Conservation (phyloP, 331 rosid genomes). For the Malus hybrid region DNA sequence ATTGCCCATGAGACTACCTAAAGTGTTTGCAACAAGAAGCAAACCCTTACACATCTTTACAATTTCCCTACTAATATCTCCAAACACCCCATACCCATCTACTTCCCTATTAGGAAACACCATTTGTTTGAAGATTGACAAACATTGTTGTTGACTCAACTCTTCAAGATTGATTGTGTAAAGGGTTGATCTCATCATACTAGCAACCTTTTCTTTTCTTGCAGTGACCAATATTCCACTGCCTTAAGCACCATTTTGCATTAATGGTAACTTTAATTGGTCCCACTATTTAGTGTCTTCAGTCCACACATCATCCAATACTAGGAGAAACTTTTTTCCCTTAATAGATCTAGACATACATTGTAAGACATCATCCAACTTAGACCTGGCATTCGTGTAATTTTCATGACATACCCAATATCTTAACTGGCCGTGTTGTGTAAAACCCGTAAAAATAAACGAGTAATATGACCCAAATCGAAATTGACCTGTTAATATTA, state of each 20-base stretch:
- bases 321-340: not conserved
- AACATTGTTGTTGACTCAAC: not conserved
- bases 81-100: not conserved
- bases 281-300: not conserved
- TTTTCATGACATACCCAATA: too few relatives aligned
- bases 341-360: not conserved
- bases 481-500: too few relatives aligned
- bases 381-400: too few relatives aligned
- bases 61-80: not conserved
- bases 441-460: too few relatives aligned
- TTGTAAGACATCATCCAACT: not conserved
- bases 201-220: not conserved
- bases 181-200: not conserved
- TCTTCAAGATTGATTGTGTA: not conserved
- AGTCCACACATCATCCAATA: constrained; percentile 14
- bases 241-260: not conserved
- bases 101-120: not conserved
- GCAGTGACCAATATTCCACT: constrained; percentile 7
- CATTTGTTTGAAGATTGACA: not conserved
- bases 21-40: constrained; percentile 6
- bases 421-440: too few relatives aligned
- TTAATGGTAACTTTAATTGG: not conserved
- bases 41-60: not conserved
- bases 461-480: too few relatives aligned
- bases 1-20: constrained; percentile 1